These are phyloP conservation scores for Thielaviopsis cerberus DNA, from an alignment of 2,329 filamentous ascomycete species.

Conservation along the genomic window DNA sequence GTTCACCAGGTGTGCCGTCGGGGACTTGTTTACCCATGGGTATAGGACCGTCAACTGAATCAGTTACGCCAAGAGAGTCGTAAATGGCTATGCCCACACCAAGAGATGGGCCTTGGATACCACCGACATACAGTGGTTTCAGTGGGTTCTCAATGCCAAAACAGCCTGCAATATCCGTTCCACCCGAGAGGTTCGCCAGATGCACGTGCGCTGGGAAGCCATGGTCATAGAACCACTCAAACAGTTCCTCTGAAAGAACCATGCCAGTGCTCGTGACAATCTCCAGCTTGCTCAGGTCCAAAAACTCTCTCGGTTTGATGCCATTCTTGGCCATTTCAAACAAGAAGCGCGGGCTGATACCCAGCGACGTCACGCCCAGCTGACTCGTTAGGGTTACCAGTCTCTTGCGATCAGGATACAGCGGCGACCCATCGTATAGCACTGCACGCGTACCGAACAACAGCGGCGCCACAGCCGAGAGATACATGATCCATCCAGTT, in stretches of 20 bases:
- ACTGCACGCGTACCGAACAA: conserved; percentile 41
- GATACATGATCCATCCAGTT: conserved; percentile 82
- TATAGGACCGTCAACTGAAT: conserved; percentile 15
- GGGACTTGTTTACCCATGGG: conserved; percentile 26
- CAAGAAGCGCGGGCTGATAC: conserved; percentile 60
- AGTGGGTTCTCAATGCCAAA: conserved; percentile 49
- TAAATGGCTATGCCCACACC: conserved; percentile 38
- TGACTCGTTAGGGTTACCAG: conserved; percentile 45
- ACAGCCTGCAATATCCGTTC: conserved; percentile 54
- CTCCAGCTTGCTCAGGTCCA: conserved; percentile 42
- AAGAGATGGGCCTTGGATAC: conserved; percentile 30
- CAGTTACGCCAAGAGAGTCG: conserved; percentile 33
- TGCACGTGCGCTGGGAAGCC: conserved; percentile 51
- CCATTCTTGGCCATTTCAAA: conserved; percentile 49
- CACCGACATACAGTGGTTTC: conserved; percentile 42
- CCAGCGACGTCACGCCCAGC: conserved; percentile 51
- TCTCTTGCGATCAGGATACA: conserved; percentile 46
- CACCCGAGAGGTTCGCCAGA: conserved; percentile 56
- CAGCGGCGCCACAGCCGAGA: conserved; percentile 39
- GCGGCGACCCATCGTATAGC: conserved; percentile 71
- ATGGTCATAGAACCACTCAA: conserved; percentile 59
- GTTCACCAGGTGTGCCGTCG: conserved; percentile 50
- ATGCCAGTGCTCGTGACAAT: conserved; percentile 59
- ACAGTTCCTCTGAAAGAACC: conserved; percentile 59
- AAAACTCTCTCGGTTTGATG: conserved; percentile 41